A percentile compares a stretch with the other conserved stretches of the same genome.
Evolutionary conservation across 2,329 filamentous ascomycete species (phyloP).

Genomic region (Ceratocystis eucalypticola): DNA sequence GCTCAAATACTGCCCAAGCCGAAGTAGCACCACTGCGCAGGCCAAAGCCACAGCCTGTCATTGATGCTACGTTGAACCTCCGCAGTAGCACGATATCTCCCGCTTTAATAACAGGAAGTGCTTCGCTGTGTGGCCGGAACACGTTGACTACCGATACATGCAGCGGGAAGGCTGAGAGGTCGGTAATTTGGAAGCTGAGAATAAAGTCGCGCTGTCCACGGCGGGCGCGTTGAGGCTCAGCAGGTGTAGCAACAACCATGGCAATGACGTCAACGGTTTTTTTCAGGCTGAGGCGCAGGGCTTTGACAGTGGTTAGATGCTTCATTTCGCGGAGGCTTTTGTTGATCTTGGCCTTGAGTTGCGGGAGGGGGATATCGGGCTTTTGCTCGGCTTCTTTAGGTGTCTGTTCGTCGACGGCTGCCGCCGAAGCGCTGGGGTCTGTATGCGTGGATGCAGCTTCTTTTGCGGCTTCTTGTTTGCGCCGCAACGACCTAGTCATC

Average conservation of each 20-base stretch:
- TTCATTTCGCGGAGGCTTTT: slow-evolving; percentile 37
- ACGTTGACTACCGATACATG: slow-evolving; percentile 42
- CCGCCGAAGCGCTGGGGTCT: neutral
- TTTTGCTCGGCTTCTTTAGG: slow-evolving; percentile 22
- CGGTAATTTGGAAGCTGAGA: slow-evolving; percentile 44
- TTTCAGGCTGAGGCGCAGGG: slow-evolving; percentile 30
- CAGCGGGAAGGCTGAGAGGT: slow-evolving; percentile 39
- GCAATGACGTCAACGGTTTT: slow-evolving; percentile 40
- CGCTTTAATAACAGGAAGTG: slow-evolving; percentile 39
- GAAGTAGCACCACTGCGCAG: slow-evolving; percentile 41
- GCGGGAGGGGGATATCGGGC: slow-evolving; percentile 20
- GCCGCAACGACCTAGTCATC: neutral
- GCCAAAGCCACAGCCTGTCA: slow-evolving; percentile 43
- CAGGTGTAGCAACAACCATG: slow-evolving; percentile 38
- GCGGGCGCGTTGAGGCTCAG: slow-evolving; percentile 41
- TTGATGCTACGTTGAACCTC: slow-evolving; percentile 39
- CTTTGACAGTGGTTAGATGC: slow-evolving; percentile 40
- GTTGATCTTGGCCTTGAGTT: slow-evolving; percentile 34
- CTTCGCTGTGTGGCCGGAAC: slow-evolving; percentile 44
- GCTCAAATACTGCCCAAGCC: slow-evolving; percentile 49
- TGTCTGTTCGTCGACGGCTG: neutral
- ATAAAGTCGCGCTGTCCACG: slow-evolving; percentile 46
- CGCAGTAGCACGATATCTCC: slow-evolving; percentile 48
- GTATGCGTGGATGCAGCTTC: neutral
- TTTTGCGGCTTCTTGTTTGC: neutral